phyloP scores from a whole-genome alignment of 2,329 filamentous ascomycete genomes.

The Trichophyton schoenleinii region DNA sequence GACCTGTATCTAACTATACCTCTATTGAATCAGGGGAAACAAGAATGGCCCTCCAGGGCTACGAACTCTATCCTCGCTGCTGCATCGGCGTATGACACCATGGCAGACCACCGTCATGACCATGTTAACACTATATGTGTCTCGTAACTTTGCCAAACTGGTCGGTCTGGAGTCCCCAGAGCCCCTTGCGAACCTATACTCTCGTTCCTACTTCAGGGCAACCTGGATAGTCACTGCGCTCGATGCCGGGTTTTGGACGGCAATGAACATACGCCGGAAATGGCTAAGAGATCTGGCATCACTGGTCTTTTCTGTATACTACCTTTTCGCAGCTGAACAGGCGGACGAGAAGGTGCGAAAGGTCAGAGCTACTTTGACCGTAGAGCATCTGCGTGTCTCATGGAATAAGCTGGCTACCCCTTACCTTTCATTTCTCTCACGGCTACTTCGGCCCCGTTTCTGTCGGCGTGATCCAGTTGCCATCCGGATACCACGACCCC shows the following conservation, averaged over 20 bases:
- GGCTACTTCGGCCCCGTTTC: conserved; percentile 61
- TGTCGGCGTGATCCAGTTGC: conserved; percentile 70
- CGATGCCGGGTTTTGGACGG: conserved; percentile 96
- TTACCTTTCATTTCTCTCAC: conserved; percentile 62
- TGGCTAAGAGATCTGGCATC: conserved; percentile 73
- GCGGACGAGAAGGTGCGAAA: conserved; percentile 95
- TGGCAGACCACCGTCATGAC: conserved; percentile 86
- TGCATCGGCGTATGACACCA: conserved; percentile 60
- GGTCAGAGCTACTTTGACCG: conserved; percentile 70
- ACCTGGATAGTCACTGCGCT: conserved; percentile 93
- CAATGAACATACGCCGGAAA: conserved; percentile 75
- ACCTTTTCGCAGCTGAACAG: conserved; percentile 81
- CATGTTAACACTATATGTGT: conserved; percentile 79
- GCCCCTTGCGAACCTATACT: conserved; percentile 87
- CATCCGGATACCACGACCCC: conserved; percentile 71
- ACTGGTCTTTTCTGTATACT: conserved; percentile 76
- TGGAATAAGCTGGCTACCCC: conserved; percentile 94
- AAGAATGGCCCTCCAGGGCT: conserved; percentile 75
- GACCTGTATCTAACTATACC: neutral
- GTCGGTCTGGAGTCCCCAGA: conserved; percentile 85
- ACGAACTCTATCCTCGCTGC: conserved; percentile 55
- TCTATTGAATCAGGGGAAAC: conserved; percentile 50
- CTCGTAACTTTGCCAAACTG: conserved; percentile 86
- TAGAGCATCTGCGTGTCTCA: conserved; percentile 80
- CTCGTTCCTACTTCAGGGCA: conserved; percentile 80